Percentiles rank a stretch among this genome's conserved stretches.
Evolutionary conservation across 2,329 filamentous ascomycete genomes (phyloP).

Genomic region (Metarhizium guizhouense): DNA sequence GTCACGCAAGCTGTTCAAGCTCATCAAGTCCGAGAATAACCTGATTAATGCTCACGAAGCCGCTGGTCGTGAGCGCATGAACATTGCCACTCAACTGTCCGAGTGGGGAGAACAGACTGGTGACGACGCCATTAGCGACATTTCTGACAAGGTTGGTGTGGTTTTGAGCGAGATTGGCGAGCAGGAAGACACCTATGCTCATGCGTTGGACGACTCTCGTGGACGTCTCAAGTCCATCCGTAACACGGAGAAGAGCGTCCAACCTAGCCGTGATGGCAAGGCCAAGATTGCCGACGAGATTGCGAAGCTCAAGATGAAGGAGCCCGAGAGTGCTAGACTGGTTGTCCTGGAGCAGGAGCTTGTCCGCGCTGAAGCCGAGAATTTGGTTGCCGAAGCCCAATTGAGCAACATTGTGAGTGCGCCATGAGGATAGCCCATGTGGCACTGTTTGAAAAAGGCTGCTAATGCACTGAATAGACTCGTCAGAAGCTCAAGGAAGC

Average conservation of each 20-base stretch:
- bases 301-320: slow-evolving; percentile 81
- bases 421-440: not conserved
- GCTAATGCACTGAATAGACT: slow-evolving; percentile 45
- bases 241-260: slow-evolving; percentile 91
- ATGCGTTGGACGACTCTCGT: slow-evolving; percentile 79
- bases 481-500: slow-evolving; percentile 94
- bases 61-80: slow-evolving; percentile 74
- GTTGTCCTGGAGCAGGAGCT: slow-evolving; percentile 91
- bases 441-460: not conserved
- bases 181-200: slow-evolving; percentile 83
- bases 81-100: slow-evolving; percentile 82
- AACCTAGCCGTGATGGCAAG: slow-evolving; percentile 83
- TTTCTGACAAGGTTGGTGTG: slow-evolving; percentile 93
- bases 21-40: slow-evolving; percentile 93
- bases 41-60: slow-evolving; percentile 77
- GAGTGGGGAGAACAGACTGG: slow-evolving; percentile 93
- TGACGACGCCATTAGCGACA: slow-evolving; percentile 79
- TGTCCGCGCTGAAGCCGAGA: slow-evolving; percentile 90
- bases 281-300: slow-evolving; percentile 89
- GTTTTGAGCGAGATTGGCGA: slow-evolving; percentile 87
- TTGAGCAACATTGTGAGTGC: slow-evolving; percentile 78
- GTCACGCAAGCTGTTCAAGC: slow-evolving; percentile 76
- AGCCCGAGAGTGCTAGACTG: slow-evolving; percentile 74
- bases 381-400: slow-evolving; percentile 91
- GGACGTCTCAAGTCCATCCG: slow-evolving; percentile 80